These are phyloP conservation scores for Niebla homalea DNA, from an alignment of 495 filamentous ascomycete genomes.

Conservation along the genomic window DNA sequence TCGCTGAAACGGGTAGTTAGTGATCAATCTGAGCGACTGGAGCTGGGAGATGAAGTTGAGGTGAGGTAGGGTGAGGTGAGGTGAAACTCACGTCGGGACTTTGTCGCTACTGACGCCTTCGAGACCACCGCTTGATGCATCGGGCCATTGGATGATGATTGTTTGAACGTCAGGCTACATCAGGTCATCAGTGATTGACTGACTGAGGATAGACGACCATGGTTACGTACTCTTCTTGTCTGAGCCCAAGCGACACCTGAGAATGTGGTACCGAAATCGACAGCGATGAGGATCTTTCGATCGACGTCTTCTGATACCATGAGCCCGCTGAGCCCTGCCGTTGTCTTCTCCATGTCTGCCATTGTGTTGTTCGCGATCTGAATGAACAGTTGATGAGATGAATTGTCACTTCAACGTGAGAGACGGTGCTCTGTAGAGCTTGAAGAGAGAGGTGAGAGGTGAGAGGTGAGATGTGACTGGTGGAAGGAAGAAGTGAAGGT, in stretches of 20 bases:
- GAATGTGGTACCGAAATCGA: conserved; percentile 32
- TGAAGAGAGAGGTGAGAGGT: too few relatives aligned
- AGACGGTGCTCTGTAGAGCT: neutral
- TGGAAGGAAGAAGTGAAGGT: too few relatives aligned
- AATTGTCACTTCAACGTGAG: neutral
- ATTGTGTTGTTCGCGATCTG: neutral
- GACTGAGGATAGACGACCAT: neutral
- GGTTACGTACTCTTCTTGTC: conserved; percentile 18
- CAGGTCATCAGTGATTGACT: neutral
- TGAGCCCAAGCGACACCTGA: conserved; percentile 39
- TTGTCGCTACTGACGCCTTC: conserved; percentile 29
- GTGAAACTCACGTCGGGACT: conserved; percentile 20
- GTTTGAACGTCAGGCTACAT: conserved; percentile 19
- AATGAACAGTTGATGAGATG: neutral
- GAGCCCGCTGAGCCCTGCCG: conserved; percentile 3
- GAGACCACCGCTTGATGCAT: conserved; percentile 13
- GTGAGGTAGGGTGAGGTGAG: neutral
- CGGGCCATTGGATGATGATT: conserved; percentile 20
- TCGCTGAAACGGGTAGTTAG: conserved; percentile 11
- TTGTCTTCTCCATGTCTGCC: conserved; percentile 6
- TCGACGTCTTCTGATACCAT: conserved; percentile 11
- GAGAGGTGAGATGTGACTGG: too few relatives aligned
- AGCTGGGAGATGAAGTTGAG: neutral
- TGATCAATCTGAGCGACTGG: neutral
- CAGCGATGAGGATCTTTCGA: conserved; percentile 17